Conservation (phyloP, 2,329 filamentous ascomycete species). For the Trichophyton schoenleinii region DNA sequence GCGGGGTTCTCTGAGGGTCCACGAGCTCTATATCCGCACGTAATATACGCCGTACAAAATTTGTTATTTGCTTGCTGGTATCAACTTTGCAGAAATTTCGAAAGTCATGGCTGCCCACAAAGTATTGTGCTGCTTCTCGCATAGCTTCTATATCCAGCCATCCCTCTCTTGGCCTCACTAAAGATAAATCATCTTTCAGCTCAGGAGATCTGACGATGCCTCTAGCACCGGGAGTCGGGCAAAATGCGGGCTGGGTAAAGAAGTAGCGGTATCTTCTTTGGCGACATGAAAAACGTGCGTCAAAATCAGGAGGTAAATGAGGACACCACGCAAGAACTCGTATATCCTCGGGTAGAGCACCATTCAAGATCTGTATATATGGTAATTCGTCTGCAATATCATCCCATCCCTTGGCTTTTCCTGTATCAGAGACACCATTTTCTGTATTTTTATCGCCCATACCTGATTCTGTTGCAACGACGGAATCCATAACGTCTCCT, state of each 20-base stretch:
- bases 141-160: conserved; percentile 84
- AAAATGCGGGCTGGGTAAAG: conserved; percentile 86
- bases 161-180: conserved; percentile 44
- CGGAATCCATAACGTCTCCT: neutral
- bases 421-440: neutral
- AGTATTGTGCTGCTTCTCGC: conserved; percentile 65
- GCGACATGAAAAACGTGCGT: conserved; percentile 81
- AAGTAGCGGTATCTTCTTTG: conserved; percentile 92
- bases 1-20: conserved; percentile 37
- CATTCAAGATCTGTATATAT: conserved; percentile 74
- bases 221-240: conserved; percentile 48
- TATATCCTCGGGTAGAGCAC: conserved; percentile 78
- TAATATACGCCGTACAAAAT: conserved; percentile 68
- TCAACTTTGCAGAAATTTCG: conserved; percentile 96
- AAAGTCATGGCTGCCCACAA: conserved; percentile 81
- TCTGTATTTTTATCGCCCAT: neutral
- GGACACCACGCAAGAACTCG: conserved; percentile 89
- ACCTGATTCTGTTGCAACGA: conserved; percentile 14
- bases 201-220: conserved; percentile 33
- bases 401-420: conserved; percentile 40
- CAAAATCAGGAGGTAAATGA: conserved; percentile 63
- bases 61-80: conserved; percentile 73
- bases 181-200: conserved; percentile 11
- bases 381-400: conserved; percentile 67
- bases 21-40: conserved; percentile 67